phyloP scores from a whole-genome alignment of 148 eudicot species.

The Camellia sinensis region DNA sequence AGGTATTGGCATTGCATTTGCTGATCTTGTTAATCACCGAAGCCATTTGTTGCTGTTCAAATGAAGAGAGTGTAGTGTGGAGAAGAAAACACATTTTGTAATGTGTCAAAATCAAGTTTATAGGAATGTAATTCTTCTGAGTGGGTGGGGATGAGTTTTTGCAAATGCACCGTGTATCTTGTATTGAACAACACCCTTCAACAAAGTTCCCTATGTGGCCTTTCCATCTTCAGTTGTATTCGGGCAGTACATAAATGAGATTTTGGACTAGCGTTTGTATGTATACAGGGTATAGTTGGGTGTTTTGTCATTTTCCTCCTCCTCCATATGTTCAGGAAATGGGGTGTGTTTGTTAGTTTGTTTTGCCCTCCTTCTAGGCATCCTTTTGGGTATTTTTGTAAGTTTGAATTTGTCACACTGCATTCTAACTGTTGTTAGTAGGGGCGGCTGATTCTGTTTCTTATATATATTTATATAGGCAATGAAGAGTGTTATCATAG shows the following conservation, averaged over 20 bases:
- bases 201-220: not conserved
- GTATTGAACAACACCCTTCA: conserved; percentile 3
- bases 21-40: not conserved
- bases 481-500: not conserved
- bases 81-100: not conserved
- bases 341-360: not conserved
- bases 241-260: conserved; percentile 13
- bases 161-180: conserved; percentile 3
- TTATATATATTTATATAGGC: not conserved
- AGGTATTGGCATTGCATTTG: not conserved
- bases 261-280: not conserved
- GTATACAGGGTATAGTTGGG: conserved; percentile 11
- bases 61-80: not conserved
- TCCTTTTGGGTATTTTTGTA: not conserved
- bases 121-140: not conserved
- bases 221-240: not conserved
- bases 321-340: not conserved
- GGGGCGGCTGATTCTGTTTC: too few relatives aligned
- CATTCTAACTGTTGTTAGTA: too few relatives aligned
- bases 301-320: not conserved
- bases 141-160: conserved; percentile 8
- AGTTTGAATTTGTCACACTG: not conserved
- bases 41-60: conserved; percentile 10
- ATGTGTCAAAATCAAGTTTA: not conserved
- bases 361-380: not conserved